phyloP scores from a whole-genome alignment of 257 asterid species.

The Forsythia suspensa region DNA sequence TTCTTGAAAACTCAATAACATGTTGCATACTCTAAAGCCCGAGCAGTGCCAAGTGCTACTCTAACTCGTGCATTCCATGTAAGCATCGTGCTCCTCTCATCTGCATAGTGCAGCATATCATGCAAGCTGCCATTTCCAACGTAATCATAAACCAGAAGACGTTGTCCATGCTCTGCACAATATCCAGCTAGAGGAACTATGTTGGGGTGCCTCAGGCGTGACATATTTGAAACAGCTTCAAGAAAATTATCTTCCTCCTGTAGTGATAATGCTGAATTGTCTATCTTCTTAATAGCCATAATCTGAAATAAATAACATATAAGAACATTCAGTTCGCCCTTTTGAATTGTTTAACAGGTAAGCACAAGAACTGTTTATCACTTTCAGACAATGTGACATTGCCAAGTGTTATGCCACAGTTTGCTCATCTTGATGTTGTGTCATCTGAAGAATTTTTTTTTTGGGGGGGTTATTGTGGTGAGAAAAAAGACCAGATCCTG shows the following conservation, averaged over 20 bases:
- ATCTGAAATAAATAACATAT: slow-evolving; percentile 41
- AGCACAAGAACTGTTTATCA: slow-evolving; percentile 4
- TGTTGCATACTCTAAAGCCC: slow-evolving; percentile 89
- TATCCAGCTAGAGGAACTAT: slow-evolving; percentile 83
- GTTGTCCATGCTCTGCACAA: slow-evolving; percentile 94
- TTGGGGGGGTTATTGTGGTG: not conserved
- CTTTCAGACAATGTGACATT: not conserved
- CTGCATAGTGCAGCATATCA: slow-evolving; percentile 92
- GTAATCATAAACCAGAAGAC: slow-evolving; percentile 81
- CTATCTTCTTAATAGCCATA: slow-evolving; percentile 86
- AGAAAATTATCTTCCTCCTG: slow-evolving; percentile 94
- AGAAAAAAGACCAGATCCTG: slow-evolving; percentile 2
- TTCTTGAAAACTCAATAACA: slow-evolving; percentile 9
- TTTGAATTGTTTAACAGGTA: slow-evolving; percentile 1
- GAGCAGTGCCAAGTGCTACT: slow-evolving; percentile 97
- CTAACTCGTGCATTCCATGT: slow-evolving; percentile 98
- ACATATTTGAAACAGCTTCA: slow-evolving; percentile 88
- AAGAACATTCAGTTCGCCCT: slow-evolving; percentile 11
- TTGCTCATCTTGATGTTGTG: not conserved
- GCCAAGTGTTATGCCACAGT: not conserved
- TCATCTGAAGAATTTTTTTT: not conserved
- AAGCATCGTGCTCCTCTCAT: slow-evolving; percentile 81
- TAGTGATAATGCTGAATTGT: slow-evolving; percentile 80
- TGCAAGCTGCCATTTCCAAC: slow-evolving; percentile 83
- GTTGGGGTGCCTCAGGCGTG: slow-evolving; percentile 89